Evolutionary conservation across 345 rosid species (phyloP), one percentile per base, ranked within the genome.

Genomic region (Boechera divaricarpa): DNA sequence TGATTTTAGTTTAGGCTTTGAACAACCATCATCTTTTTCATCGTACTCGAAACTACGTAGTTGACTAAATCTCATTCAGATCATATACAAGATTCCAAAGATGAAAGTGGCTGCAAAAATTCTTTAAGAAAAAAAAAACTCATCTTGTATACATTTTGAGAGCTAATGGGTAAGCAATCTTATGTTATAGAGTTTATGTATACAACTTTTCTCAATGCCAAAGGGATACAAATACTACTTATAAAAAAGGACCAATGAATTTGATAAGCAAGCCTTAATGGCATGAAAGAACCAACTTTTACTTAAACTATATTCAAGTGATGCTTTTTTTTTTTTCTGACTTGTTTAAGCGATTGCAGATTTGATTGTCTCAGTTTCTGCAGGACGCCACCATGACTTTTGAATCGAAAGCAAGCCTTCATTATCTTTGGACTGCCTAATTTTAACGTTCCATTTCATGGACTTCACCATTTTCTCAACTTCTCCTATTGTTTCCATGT

Each of bases 311-410:
- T 62, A 55, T 18, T 62, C 65, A 55, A 26, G 58, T 70, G 58
- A 33, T 63, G 51, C 47, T 68, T 62, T 15, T 49, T 21, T 24
- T 24, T 24, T 4, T 6, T 63, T 8, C 69, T 60, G 54, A 33
- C 42, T 39, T 31, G 36, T 51, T 75, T 73, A 89, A 70, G 77
- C 77, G 10, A 90, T 87, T 41, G 98, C 96, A 1, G 88, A 83
- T 28, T 63, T 55, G 58, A 93, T 83, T 15, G 86, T 63, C 78
- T 87, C 86, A 3, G 82, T 55, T 48, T 85, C 87, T 5, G 77
- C 72, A 26, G 98, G 97, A 67, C 92, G 96, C 98, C 98, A 91
- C 74, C 63, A 74, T 77, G 87, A 84, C 82, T 93, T 93, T 73
- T 82, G 80, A 77, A 85, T 76, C 10, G 84, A 87, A 58, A 91